phyloP scores from a whole-genome alignment of 2,329 filamentous ascomycete species.

The Seiridium unicorne region DNA sequence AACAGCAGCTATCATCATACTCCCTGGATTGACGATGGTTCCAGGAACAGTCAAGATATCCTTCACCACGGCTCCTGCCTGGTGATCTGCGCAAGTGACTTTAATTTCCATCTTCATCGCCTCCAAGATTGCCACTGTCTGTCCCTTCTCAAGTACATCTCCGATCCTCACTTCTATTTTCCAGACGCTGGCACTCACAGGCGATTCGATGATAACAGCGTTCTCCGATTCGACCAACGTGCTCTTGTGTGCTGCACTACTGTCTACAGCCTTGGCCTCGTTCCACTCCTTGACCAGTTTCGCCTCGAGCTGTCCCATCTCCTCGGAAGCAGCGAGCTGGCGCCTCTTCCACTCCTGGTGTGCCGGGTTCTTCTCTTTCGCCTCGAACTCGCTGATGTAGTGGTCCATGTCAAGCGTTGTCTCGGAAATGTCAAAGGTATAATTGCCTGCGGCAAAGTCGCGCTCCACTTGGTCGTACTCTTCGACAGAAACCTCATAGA shows the following conservation, averaged over 20 bases:
- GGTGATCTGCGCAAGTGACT: constrained; percentile 17
- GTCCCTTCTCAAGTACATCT: constrained; percentile 36
- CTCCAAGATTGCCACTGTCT: constrained; percentile 46
- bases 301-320: constrained; percentile 43
- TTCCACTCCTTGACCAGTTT: constrained; percentile 8
- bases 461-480: constrained; percentile 48
- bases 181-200: constrained; percentile 52
- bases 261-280: constrained; percentile 6
- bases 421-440: constrained; percentile 48
- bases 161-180: constrained; percentile 45
- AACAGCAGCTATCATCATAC: no score
- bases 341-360: constrained; percentile 33
- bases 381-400: constrained; percentile 44
- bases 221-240: constrained; percentile 9
- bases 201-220: constrained; percentile 31
- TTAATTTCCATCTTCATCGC: constrained; percentile 59
- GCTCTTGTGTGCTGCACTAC: not conserved
- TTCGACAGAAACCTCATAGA: constrained; percentile 49
- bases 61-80: no score
- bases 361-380: constrained; percentile 42
- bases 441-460: constrained; percentile 47
- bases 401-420: constrained; percentile 55
- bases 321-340: no score
- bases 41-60: no score
- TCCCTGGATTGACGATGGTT: no score